phyloP scores from a whole-genome alignment of 2,329 filamentous ascomycete species.

The Acrocalymma vagum region DNA sequence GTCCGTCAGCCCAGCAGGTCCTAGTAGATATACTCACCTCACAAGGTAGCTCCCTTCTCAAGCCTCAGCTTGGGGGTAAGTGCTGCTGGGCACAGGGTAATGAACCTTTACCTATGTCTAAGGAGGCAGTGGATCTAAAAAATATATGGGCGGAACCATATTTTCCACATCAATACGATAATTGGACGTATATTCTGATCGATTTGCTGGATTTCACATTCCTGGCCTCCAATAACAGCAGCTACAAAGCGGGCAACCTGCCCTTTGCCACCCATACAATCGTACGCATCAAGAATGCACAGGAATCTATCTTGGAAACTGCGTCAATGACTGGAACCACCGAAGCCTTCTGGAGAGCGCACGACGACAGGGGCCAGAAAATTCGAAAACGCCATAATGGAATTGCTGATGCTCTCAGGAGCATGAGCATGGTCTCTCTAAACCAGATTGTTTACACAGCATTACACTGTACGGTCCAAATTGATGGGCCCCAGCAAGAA shows the following conservation, averaged over 20 bases:
- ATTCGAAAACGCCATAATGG: not conserved
- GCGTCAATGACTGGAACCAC: conserved; percentile 5
- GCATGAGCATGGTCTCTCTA: not conserved
- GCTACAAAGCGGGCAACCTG: not conserved
- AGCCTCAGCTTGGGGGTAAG: not conserved
- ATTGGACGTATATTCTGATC: conserved; percentile 1
- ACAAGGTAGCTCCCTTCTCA: conserved; percentile 5
- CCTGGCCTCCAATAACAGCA: not conserved
- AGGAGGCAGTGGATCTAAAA: not conserved
- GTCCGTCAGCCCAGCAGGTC: conserved; percentile 10
- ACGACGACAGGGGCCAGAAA: not conserved
- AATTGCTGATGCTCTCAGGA: not conserved
- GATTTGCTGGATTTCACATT: conserved; percentile 2
- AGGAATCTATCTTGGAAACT: not conserved
- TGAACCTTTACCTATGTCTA: too few relatives aligned
- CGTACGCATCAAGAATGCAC: not conserved
- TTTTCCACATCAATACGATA: not conserved
- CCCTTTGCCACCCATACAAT: not conserved
- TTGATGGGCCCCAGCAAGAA: not conserved
- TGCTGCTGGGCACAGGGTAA: too few relatives aligned
- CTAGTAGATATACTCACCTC: too few relatives aligned
- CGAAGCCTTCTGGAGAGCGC: conserved; percentile 5
- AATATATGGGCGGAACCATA: conserved; percentile 1
- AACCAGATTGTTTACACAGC: conserved; percentile 4
- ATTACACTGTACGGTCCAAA: not conserved